Evolutionary conservation across 2,329 filamentous ascomycete genomes (phyloP).

Genomic region (Grosmannia penicillata): DNA sequence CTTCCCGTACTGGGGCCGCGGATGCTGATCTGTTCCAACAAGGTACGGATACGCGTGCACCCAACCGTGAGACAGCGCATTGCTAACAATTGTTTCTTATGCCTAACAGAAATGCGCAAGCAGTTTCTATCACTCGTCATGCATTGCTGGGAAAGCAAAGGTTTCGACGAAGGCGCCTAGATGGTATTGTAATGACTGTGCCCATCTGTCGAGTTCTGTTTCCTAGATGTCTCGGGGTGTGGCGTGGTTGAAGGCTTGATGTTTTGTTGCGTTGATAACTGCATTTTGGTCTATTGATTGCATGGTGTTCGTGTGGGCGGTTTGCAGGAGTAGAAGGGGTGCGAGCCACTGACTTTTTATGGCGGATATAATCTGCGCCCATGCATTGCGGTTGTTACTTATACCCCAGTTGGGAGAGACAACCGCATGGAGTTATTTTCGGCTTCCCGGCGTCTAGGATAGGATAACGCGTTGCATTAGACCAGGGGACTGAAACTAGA

Average conservation of each 20-base stretch:
- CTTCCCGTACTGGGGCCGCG: conserved; percentile 31
- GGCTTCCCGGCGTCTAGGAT: conserved; percentile 1
- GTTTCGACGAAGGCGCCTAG: conserved; percentile 16
- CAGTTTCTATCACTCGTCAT: conserved; percentile 34
- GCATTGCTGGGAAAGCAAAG: conserved; percentile 22
- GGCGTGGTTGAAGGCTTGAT: neutral
- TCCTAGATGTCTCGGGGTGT: too few relatives aligned
- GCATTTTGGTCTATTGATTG: neutral
- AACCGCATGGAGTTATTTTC: neutral
- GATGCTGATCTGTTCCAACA: conserved; percentile 33
- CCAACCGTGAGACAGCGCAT: too few relatives aligned
- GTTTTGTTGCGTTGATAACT: too few relatives aligned
- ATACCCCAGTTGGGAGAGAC: neutral
- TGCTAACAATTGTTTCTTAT: neutral
- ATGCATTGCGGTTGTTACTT: neutral
- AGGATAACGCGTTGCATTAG: neutral
- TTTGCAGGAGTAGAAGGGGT: neutral
- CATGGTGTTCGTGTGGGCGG: neutral
- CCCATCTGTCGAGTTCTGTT: conserved; percentile 5
- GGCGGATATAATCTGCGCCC: neutral
- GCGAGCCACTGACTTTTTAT: neutral
- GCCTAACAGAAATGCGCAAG: conserved; percentile 22
- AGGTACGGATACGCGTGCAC: conserved; percentile 18
- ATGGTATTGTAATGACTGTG: conserved; percentile 31
- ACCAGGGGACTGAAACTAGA: too few relatives aligned